These are phyloP conservation scores for Ascochyta rabiei DNA, from an alignment of 2,329 filamentous ascomycete genomes.

Conservation along the genomic window DNA sequence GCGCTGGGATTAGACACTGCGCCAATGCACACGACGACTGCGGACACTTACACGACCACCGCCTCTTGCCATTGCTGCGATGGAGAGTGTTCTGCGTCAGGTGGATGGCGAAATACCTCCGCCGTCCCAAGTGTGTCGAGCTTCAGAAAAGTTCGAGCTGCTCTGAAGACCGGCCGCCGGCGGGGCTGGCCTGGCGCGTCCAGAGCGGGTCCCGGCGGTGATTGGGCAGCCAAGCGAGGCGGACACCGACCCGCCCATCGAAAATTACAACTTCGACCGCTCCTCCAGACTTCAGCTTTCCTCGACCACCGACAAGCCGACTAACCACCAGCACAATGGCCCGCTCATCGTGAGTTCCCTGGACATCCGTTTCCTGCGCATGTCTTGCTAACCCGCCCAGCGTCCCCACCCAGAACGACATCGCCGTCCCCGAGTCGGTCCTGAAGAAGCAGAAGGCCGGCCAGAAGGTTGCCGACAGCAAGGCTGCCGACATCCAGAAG, in stretches of 20 bases:
- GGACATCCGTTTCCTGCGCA: not conserved
- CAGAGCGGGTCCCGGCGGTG: not conserved
- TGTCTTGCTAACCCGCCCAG: conserved; percentile 46
- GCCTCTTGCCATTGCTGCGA: conserved; percentile 35
- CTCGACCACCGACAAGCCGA: conserved; percentile 36
- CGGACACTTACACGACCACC: conserved; percentile 34
- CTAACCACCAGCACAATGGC: conserved; percentile 48
- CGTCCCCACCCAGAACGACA: conserved; percentile 92
- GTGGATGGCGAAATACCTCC: conserved; percentile 15
- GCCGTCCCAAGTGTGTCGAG: conserved; percentile 29
- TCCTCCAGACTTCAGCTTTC: conserved; percentile 30
- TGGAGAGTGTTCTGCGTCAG: conserved; percentile 16
- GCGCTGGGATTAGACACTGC: conserved; percentile 18
- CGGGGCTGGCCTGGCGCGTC: not conserved
- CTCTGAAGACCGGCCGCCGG: conserved; percentile 12
- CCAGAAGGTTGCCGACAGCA: conserved; percentile 96
- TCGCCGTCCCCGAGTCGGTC: conserved; percentile 98
- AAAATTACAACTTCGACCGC: not conserved
- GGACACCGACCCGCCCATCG: conserved; percentile 22
- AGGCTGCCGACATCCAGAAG: conserved; percentile 78
- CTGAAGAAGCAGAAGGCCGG: conserved; percentile 99
- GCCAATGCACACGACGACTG: conserved; percentile 4
- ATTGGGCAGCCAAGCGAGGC: conserved; percentile 25
- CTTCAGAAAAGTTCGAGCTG: conserved; percentile 37
- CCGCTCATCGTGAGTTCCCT: conserved; percentile 41